Evolutionary conservation across 129 eudicot species (phyloP).

Genomic region (Flaveria sonorensis): DNA sequence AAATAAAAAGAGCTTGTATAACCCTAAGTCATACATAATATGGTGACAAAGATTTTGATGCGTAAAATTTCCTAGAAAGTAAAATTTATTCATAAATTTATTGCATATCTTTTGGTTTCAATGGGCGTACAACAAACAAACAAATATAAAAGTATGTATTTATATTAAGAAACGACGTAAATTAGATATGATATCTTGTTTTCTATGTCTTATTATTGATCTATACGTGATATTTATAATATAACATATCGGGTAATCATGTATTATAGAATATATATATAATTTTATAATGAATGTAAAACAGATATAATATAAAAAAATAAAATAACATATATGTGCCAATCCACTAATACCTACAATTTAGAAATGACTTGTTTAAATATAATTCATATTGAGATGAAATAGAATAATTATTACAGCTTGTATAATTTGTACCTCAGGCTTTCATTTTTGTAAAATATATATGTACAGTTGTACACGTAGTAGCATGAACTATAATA

Average conservation of each 20-base stretch:
- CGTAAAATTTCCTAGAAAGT: background rate
- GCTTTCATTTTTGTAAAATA: background rate
- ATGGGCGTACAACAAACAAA: too few relatives aligned
- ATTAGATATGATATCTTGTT: background rate
- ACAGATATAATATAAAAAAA: background rate
- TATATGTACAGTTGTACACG: constrained; percentile 18
- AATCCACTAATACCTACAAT: background rate
- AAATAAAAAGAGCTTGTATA: background rate
- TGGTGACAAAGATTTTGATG: background rate
- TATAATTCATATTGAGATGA: background rate
- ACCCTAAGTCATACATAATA: background rate
- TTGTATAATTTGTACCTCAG: background rate
- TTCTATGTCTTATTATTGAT: background rate
- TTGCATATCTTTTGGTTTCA: background rate
- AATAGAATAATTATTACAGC: background rate
- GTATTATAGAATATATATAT: background rate
- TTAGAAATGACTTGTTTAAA: background rate
- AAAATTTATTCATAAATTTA: background rate
- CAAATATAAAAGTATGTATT: too few relatives aligned
- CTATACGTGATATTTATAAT: background rate
- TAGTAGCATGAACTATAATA: background rate
- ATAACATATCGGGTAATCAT: background rate
- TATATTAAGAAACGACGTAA: background rate
- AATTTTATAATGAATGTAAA: background rate
- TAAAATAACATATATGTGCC: background rate